Base-by-base conservation (phyloP, 805 yeast species). In the Priceomyces medius region DNA sequence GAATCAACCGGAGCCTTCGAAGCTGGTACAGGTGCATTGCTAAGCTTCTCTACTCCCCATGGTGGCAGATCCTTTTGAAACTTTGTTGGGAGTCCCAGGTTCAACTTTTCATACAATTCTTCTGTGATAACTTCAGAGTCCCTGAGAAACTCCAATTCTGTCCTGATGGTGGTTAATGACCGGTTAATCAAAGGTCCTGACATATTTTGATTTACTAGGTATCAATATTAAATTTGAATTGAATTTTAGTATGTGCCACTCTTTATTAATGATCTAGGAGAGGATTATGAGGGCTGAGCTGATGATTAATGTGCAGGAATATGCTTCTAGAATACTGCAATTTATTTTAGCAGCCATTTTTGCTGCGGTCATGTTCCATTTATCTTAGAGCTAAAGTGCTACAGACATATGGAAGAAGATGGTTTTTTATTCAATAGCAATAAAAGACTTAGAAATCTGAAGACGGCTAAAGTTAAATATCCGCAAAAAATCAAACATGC, bases 131-230 rank as follows among this genome's bases (percentile, higher is more conserved):
- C 93, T 37, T 80, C 80, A 1, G 90, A 81, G 49, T 87, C 95
- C 32, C 63, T 67, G 21, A 89, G 68, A 56, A 87, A 88, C 60
- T 88, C 95, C 32, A 89, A 75, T 58, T 89, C 96, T 61, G 86
- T 79, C 65, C 81, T 66, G 46, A 88, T 68, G 4, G 84, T 83
- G 1, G 89, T 78, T 47, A 88, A 67, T 3, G 96, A 85, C 51
- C 96, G 80, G 67, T 87, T 87, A 46, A 86, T 78, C 37, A 77
- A 68, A 1, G 91, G 82, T 13, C 80, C 64, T 9, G 74, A 66
- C 75, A 64, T 69, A n/a, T 12, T 47, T 10, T 21, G 12, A n/a
- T n/a, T n/a, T n/a, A n/a, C n/a, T n/a, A n/a, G n/a, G n/a, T n/a
- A n/a, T n/a, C n/a, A n/a, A n/a, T n/a, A n/a, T n/a, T n/a, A n/a